These are phyloP conservation scores for Penicillium sp. DNA, from an alignment of 2,329 filamentous ascomycete species.

Conservation along the genomic window DNA sequence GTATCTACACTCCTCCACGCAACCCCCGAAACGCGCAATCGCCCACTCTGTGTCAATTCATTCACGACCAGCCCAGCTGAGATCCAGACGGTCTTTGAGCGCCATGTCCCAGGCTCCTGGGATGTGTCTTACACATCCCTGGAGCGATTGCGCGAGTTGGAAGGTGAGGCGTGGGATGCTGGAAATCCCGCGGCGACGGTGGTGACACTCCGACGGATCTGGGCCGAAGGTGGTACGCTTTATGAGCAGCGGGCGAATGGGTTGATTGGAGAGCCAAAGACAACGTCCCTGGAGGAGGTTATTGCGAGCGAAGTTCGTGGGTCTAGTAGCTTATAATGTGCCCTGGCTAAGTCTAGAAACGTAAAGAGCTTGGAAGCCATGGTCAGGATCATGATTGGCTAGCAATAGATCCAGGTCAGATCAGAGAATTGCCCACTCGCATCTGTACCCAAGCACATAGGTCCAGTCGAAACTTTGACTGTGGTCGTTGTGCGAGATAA, in stretches of 20 bases:
- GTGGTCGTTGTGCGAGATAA: background rate
- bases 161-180: constrained; percentile 62
- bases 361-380: background rate
- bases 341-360: background rate
- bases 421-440: background rate
- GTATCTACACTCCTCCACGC: constrained; percentile 62
- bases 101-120: constrained; percentile 64
- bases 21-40: constrained; percentile 56
- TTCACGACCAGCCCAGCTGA: constrained; percentile 67
- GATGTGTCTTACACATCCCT: constrained; percentile 58
- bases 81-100: constrained; percentile 69
- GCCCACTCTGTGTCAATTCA: constrained; percentile 69
- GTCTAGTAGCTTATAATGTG: background rate
- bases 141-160: constrained; percentile 57
- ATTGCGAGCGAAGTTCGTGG: constrained; percentile 39
- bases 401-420: background rate
- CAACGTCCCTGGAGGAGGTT: constrained; percentile 58
- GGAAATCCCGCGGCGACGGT: constrained; percentile 57
- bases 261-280: constrained; percentile 56
- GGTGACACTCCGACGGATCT: constrained; percentile 69
- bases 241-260: constrained; percentile 71
- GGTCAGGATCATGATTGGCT: background rate
- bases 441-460: background rate
- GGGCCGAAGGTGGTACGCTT: constrained; percentile 72
- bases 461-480: background rate